Conservation (phyloP, 306 rosid genomes). For the Rosa multiflora region DNA sequence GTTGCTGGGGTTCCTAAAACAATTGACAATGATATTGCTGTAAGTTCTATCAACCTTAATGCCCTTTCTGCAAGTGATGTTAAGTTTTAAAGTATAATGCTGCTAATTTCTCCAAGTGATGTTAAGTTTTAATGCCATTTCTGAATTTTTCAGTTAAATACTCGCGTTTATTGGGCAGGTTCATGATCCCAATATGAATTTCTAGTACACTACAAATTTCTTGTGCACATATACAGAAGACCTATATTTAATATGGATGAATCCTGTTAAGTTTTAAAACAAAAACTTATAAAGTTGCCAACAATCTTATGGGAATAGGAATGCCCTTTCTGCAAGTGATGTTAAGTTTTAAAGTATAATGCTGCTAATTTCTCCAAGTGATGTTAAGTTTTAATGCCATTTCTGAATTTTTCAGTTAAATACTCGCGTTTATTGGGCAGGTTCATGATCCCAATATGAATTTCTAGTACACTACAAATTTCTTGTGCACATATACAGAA, state of each 20-base stretch:
- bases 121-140: neutral
- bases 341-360: neutral
- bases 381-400: neutral
- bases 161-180: neutral
- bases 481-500: neutral
- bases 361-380: neutral
- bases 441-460: neutral
- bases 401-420: neutral
- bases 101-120: neutral
- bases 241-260: neutral
- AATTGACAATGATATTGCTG: slow-evolving; percentile 93
- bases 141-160: neutral
- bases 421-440: neutral
- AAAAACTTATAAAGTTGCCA: neutral
- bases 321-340: slow-evolving; percentile 1
- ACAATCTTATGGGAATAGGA: neutral
- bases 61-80: neutral
- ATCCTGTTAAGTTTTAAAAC: neutral
- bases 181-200: neutral
- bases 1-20: slow-evolving; percentile 98
- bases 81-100: neutral
- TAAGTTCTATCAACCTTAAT: slow-evolving; percentile 42
- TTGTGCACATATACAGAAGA: neutral
- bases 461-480: neutral
- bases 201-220: neutral